Evolutionary conservation across 75 land plant species (phyloP).

Genomic region (Cryptomeria japonica): DNA sequence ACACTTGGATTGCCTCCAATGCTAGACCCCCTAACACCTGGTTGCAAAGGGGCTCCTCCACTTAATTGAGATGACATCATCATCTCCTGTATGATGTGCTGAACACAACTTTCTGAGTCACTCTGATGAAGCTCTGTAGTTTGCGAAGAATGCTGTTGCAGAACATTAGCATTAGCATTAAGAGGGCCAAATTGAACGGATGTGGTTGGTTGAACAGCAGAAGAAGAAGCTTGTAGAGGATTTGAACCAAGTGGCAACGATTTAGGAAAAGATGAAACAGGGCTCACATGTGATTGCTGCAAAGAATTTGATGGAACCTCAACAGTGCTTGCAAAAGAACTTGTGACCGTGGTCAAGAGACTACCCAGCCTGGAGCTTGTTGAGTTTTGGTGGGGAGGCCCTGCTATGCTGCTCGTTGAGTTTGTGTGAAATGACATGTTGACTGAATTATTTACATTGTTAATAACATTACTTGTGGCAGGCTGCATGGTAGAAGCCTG

Average conservation of each 20-base stretch:
- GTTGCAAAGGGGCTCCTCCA: slow-evolving; percentile 13
- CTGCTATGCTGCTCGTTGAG: slow-evolving; percentile 30
- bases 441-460: slow-evolving; percentile 40
- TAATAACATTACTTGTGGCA: slow-evolving; percentile 43
- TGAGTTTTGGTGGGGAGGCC: slow-evolving; percentile 55
- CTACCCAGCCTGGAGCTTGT: slow-evolving; percentile 58
- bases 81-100: slow-evolving; percentile 66
- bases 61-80: slow-evolving; percentile 53
- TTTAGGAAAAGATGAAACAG: slow-evolving; percentile 42
- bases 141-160: slow-evolving; percentile 34
- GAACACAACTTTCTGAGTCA: slow-evolving; percentile 64
- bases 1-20: slow-evolving; percentile 13
- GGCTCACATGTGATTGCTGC: slow-evolving; percentile 42
- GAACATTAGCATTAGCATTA: slow-evolving; percentile 37
- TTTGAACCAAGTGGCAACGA: slow-evolving; percentile 46
- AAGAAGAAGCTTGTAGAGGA: slow-evolving; percentile 22
- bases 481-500: slow-evolving; percentile 27
- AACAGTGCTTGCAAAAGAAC: slow-evolving; percentile 37
- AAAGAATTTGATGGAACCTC: slow-evolving; percentile 47
- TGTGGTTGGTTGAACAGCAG: slow-evolving; percentile 18
- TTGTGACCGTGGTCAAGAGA: slow-evolving; percentile 36
- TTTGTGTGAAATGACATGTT: slow-evolving; percentile 20
- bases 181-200: slow-evolving; percentile 27
- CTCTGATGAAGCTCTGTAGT: slow-evolving; percentile 38
- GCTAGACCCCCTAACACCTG: neutral